Percentiles rank a stretch among this genome's conserved stretches.
phyloP scores from a whole-genome alignment of 2,329 filamentous ascomycete species.

The Madurella fahalii region DNA sequence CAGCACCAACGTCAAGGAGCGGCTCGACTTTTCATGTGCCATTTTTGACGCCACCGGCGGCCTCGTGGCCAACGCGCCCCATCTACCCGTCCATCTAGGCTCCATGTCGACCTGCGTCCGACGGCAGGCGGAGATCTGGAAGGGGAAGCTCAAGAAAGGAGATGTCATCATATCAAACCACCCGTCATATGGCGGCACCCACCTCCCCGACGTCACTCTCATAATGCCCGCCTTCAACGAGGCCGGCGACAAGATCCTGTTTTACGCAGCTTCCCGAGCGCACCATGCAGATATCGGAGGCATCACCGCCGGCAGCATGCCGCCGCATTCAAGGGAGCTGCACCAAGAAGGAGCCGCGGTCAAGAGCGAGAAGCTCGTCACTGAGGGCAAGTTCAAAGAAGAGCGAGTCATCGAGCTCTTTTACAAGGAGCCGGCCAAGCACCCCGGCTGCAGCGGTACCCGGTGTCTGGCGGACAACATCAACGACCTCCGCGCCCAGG shows the following conservation, averaged over 20 bases:
- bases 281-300: slow-evolving; percentile 85
- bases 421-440: slow-evolving; percentile 67
- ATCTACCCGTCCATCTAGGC: slow-evolving; percentile 76
- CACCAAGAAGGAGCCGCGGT: slow-evolving; percentile 63
- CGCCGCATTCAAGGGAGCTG: slow-evolving; percentile 64
- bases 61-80: slow-evolving; percentile 74
- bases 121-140: slow-evolving; percentile 76
- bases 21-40: slow-evolving; percentile 78
- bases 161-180: slow-evolving; percentile 84
- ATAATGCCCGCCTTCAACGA: slow-evolving; percentile 71
- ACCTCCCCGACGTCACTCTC: slow-evolving; percentile 78
- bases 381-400: slow-evolving; percentile 74
- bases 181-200: slow-evolving; percentile 78
- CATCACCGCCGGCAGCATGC: slow-evolving; percentile 79
- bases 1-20: slow-evolving; percentile 76
- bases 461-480: slow-evolving; percentile 78
- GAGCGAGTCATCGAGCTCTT: slow-evolving; percentile 68
- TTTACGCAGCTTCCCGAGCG: slow-evolving; percentile 75
- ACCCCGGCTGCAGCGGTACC: slow-evolving; percentile 73
- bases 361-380: slow-evolving; percentile 67
- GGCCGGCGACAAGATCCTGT: slow-evolving; percentile 65
- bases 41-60: slow-evolving; percentile 73
- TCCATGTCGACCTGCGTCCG: slow-evolving; percentile 82
- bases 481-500: slow-evolving; percentile 81
- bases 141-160: slow-evolving; percentile 69